Evolutionary conservation across 2,329 filamentous ascomycete genomes (phyloP).

Genomic region (Boeremia lycopersici): DNA sequence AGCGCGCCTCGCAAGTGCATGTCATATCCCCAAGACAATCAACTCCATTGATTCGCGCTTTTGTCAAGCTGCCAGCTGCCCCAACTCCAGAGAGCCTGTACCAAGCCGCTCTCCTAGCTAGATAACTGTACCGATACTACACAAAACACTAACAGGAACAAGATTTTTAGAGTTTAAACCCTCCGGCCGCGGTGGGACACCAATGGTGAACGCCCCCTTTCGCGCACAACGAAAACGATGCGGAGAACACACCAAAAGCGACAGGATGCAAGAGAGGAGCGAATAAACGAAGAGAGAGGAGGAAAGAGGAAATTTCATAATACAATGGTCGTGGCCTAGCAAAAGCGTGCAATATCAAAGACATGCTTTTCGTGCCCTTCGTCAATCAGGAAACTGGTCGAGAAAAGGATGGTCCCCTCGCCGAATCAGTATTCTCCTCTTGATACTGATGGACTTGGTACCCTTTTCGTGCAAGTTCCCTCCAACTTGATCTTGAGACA

Average conservation of each 20-base stretch:
- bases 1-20: neutral
- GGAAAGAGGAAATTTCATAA: slow-evolving; percentile 40
- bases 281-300: slow-evolving; percentile 18
- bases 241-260: slow-evolving; percentile 31
- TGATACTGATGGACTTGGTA: slow-evolving; percentile 32
- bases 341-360: slow-evolving; percentile 29
- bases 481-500: slow-evolving; percentile 5
- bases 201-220: slow-evolving; percentile 31
- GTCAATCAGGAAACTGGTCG: slow-evolving; percentile 26
- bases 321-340: slow-evolving; percentile 38
- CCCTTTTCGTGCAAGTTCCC: slow-evolving; percentile 20
- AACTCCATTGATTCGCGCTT: slow-evolving; percentile 9
- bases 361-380: slow-evolving; percentile 32
- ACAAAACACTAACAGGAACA: slow-evolving; percentile 12
- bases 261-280: slow-evolving; percentile 42
- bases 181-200: slow-evolving; percentile 25
- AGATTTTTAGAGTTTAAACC: slow-evolving; percentile 19
- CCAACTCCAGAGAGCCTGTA: slow-evolving; percentile 8
- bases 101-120: neutral
- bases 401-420: slow-evolving; percentile 31
- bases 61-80: slow-evolving; percentile 9
- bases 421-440: slow-evolving; percentile 24
- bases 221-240: slow-evolving; percentile 18
- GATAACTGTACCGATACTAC: slow-evolving; percentile 11
- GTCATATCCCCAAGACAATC: neutral